Evolutionary conservation across 345 rosid genomes (phyloP), one percentile per base, ranked within the genome.

Genomic region (Brassica cretica): DNA sequence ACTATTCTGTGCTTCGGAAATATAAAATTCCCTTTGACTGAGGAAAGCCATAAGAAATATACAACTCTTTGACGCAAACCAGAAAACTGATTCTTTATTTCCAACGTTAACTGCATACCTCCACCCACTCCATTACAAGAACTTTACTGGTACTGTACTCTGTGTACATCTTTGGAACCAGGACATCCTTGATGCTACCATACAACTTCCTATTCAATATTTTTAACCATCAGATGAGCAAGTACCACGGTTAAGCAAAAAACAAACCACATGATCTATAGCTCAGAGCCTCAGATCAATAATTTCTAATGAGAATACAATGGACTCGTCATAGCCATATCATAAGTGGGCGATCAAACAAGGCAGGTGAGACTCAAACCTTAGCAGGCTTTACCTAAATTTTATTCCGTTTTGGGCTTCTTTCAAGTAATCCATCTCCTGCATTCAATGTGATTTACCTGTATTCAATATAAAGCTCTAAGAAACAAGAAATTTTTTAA

Each of bases 361-460:
- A 37, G 51, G 67, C 53, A 18, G 63, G n/a, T 5, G 62, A 53
- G 70, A 73, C 78, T 79, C 66, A 62, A 62, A 75, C 72, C 72
- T 80, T 74, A 41, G 72, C 49, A 80, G 68, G 76, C 16, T 70
- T 74, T 87, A 94, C 97, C 95, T 88, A 83, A 94, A 92, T 86
- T 84, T 92, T 74, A 85, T 78, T 81, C 98, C 98, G 81, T 94
- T 94, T 33, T 81, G 84, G 5, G 97, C 97, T 87, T 94, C 98
- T 73, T 86, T 92, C 77, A 77, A 77, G 82, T 94, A 94, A 84
- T 94, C 94, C 93, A 94, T 88, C 98, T 94, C 98, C 98, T 94
- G 97, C 97, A 94, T 92, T 90, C 91, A 94, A 94, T 86, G 87
- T 86, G 97, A 94, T 89, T 86, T 85, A 87, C 97, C 97, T 92